Evolutionary conservation across 2,329 filamentous ascomycete genomes (phyloP).

Genomic region (Xylaria polymorpha): DNA sequence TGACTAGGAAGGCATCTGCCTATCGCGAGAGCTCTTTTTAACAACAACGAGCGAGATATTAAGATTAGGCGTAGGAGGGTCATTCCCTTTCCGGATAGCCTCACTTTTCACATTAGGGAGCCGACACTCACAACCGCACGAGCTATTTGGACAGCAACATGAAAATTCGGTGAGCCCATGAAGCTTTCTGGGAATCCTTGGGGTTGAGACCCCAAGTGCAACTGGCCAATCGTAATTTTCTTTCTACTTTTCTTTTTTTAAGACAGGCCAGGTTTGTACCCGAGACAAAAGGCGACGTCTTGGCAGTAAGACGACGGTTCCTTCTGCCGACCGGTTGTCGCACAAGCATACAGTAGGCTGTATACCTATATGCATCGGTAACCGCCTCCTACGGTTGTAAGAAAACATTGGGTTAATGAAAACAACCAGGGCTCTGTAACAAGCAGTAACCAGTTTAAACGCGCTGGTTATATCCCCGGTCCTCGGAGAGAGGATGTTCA

Average conservation of each 20-base stretch:
- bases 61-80: too few species aligned
- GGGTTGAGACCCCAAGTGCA: neutral
- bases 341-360: neutral
- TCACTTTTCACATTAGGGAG: neutral
- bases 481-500: slow-evolving; percentile 13
- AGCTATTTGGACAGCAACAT: neutral
- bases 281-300: slow-evolving; percentile 10
- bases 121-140: neutral
- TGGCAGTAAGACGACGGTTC: neutral
- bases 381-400: neutral
- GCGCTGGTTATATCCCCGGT: slow-evolving; percentile 10
- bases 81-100: neutral
- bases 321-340: neutral
- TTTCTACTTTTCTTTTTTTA: neutral
- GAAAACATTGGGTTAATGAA: neutral
- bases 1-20: neutral
- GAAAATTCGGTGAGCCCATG: neutral
- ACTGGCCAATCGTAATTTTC: slow-evolving; percentile 2
- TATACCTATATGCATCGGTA: neutral
- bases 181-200: neutral
- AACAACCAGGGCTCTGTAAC: neutral
- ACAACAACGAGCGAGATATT: neutral
- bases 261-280: neutral
- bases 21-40: neutral
- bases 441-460: slow-evolving; percentile 1